Base-by-base conservation (phyloP, 139 green algal genomes). In the Pseudopediastrum boryanum region DNA sequence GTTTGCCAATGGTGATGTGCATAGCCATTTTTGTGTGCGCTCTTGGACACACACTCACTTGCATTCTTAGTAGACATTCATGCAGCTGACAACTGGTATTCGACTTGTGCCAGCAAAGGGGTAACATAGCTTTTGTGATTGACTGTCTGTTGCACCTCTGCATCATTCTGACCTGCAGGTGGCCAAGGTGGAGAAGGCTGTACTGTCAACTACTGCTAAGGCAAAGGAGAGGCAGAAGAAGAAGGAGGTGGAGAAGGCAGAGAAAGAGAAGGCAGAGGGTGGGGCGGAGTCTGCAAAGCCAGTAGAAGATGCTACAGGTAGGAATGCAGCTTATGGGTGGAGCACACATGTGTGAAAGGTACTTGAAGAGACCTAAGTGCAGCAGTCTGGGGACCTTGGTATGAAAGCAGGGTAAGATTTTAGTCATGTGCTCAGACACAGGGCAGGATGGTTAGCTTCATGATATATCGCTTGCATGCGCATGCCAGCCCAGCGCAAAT, bases 121-220 rank as follows among this genome's bases (percentile, higher is more conserved):
- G n/a, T n/a, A n/a, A n/a, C n/a, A n/a, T n/a, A n/a, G n/a, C n/a
- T n/a, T n/a, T n/a, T n/a, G n/a, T n/a, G n/a, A n/a, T n/a, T n/a
- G n/a, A n/a, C n/a, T n/a, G n/a, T n/a, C n/a, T n/a, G n/a, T n/a
- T n/a, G n/a, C n/a, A n/a, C n/a, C n/a, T n/a, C n/a, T n/a, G n/a
- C n/a, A n/a, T 58, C 48, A 58, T 19, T 27, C 48, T 19, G 23
- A 23, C 13, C 10, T 48, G 72, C 56, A 79, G 72, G 72, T 79
- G 56, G 44, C 73, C 63, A 97, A 98, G 92, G 86, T 97, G 27
- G 90, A 92, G 56, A 97, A 92, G 21, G 96, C 97, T 1, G 91
- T 99, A 70, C 90, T 99, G 52, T 99, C 95, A 29, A 99, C 95
- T 16, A 98, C 97, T 3, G 91, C 83, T 8, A 94, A 95, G 68